Evolutionary conservation across 257 asterid species (phyloP), one percentile per base, ranked within the genome.

Genomic region (Leonotis leonurus): DNA sequence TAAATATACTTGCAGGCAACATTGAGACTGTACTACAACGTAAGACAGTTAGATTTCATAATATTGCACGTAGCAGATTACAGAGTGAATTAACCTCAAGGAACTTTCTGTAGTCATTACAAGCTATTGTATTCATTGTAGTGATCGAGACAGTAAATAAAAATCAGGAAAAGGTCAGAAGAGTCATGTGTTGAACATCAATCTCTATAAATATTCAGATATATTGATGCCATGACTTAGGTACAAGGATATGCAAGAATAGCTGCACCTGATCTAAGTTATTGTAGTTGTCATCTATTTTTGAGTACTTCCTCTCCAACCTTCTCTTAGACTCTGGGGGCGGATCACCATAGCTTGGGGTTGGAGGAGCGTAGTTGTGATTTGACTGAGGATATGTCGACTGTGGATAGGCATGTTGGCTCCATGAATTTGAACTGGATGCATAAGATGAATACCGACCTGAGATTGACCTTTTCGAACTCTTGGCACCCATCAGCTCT

Each of bases 241-340:
- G 46, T 40, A 40, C 27, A 39, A 62, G 60, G 37, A 18, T 35
- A 17, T 33, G 8, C 6, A 21, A 39, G 64, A 60, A 72, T 7
- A 49, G 27, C 10, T 56, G 20, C 62, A 91, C 98, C 95, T 92
- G 94, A 17, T 83, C 97, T 65, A 92, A 52, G 59, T 78, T 79
- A 75, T 17, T 58, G 80, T 78, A 92, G 63, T 86, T 75, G 73
- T 92, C 99, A 64, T 92, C 93, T 39, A 92, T 92, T 81, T 75
- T 86, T 2, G 99, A 83, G 65, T 20, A 92, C 71, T 89, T 92
- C 80, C 89, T 86, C 77, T 85, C 97, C 71, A 85, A 43, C 55
- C 68, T 78, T 71, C 74, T 83, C 75, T 64, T 75, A 21, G 92
- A 45, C 65, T 80, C 82, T 1, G 85, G 82, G 12, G 88, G 78